Evolutionary conservation across 768 basidiomycete species (phyloP).

Genomic region (Kwoniella sp.): DNA sequence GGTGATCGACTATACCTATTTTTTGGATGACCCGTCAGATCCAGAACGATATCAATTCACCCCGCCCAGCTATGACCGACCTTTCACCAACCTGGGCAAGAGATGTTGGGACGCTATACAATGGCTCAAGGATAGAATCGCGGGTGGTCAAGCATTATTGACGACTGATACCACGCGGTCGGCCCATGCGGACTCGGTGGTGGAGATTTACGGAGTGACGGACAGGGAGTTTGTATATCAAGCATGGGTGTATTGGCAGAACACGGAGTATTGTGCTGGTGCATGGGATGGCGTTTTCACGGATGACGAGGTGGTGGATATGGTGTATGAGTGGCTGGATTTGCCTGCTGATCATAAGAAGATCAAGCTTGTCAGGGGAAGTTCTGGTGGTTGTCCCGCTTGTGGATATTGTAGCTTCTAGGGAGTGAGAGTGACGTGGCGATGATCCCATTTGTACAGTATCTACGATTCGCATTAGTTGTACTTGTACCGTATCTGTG

Average conservation of each 20-base stretch:
- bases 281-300: neutral
- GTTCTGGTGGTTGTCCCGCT: conserved; percentile 10
- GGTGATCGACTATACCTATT: conserved; percentile 1
- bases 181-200: neutral
- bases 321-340: conserved; percentile 1
- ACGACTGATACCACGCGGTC: too few relatives aligned
- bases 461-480: too few relatives aligned
- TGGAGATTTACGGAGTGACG: neutral
- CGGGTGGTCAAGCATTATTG: neutral
- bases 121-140: neutral
- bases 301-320: neutral
- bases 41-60: neutral
- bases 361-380: neutral
- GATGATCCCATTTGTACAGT: too few relatives aligned
- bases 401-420: conserved; percentile 7
- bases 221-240: neutral
- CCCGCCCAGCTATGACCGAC: neutral
- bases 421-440: neutral
- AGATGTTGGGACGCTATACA: neutral
- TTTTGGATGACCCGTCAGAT: neutral
- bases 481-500: too few relatives aligned
- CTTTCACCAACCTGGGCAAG: neutral
- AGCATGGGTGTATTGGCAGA: neutral
- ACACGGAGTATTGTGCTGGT: neutral
- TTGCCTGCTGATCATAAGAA: neutral